Evolutionary conservation across 352 stramenopile genomes (phyloP).

Genomic region (Phytophthora colocasiae): DNA sequence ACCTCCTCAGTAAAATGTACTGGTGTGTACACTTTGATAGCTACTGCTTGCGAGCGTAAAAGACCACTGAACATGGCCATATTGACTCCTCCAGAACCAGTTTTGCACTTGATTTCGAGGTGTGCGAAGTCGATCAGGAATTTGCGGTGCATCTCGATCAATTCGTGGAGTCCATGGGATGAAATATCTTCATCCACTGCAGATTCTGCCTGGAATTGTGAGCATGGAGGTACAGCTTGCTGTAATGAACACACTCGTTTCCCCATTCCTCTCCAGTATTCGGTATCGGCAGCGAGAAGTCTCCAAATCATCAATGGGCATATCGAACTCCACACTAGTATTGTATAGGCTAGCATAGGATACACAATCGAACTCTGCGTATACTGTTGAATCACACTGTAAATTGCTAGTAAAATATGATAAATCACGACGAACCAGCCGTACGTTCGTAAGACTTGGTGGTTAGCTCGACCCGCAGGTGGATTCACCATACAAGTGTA

Average conservation of each 20-base stretch:
- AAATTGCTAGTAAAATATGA: constrained; percentile 26
- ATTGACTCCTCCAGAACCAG: constrained; percentile 28
- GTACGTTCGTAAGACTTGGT: constrained; percentile 30
- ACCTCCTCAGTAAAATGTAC: constrained; percentile 49
- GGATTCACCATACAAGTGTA: constrained; percentile 36
- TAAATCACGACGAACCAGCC: constrained; percentile 40
- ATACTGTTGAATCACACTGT: constrained; percentile 18
- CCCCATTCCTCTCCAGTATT: constrained; percentile 49
- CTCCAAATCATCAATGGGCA: constrained; percentile 49
- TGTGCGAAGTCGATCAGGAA: constrained; percentile 69
- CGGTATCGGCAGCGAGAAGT: constrained; percentile 50
- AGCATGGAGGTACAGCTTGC: neutral
- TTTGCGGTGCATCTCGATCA: constrained; percentile 71
- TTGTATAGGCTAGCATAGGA: constrained; percentile 20
- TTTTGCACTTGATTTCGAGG: constrained; percentile 48
- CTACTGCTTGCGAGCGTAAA: constrained; percentile 44
- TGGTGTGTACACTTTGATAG: constrained; percentile 66
- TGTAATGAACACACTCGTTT: constrained; percentile 40
- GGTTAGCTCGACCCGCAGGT: constrained; percentile 30
- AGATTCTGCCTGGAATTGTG: constrained; percentile 7
- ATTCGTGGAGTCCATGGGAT: constrained; percentile 48
- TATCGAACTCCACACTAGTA: constrained; percentile 34
- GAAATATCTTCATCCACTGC: constrained; percentile 47
- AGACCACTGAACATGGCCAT: constrained; percentile 47
- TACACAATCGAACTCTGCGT: constrained; percentile 11